These are phyloP conservation scores for Physcia stellaris DNA, from an alignment of 495 filamentous ascomycete species.

Conservation along the genomic window DNA sequence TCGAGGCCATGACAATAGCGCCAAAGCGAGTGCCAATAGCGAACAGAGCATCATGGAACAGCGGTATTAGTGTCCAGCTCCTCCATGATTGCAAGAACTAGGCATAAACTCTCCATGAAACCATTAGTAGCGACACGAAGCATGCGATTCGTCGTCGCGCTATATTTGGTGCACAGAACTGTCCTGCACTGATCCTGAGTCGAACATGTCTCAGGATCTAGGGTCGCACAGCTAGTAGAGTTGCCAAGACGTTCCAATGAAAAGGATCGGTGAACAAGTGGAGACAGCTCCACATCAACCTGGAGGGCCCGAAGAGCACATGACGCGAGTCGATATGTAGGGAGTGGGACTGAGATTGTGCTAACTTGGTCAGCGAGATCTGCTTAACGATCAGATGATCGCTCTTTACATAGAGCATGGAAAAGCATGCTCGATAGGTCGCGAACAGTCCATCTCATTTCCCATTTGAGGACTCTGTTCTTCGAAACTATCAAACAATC, in stretches of 20 bases:
- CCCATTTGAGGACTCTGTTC: no score
- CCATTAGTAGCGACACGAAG: conserved; percentile 92
- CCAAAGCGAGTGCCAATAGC: background rate
- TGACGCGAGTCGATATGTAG: conserved; percentile 62
- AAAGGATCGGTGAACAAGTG: conserved; percentile 61
- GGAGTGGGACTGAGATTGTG: conserved; percentile 70
- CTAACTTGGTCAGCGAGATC: conserved; percentile 30
- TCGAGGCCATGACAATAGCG: background rate
- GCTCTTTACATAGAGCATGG: conserved; percentile 55
- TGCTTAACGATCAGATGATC: conserved; percentile 2
- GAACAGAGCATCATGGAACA: conserved; percentile 1
- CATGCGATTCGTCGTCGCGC: conserved; percentile 89
- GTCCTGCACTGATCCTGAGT: conserved; percentile 28
- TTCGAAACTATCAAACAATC: no score
- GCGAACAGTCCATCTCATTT: background rate
- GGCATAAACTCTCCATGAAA: conserved; percentile 82
- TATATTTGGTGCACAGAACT: conserved; percentile 63
- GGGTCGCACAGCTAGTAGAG: background rate
- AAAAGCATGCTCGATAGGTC: conserved; percentile 48
- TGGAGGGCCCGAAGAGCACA: conserved; percentile 61
- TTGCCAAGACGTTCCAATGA: conserved; percentile 23
- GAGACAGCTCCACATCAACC: conserved; percentile 82
- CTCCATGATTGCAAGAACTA: conserved; percentile 74
- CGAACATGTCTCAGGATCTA: conserved; percentile 10
- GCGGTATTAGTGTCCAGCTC: conserved; percentile 82